Evolutionary conservation across 768 basidiomycete species (phyloP).

Genomic region (Ramaria sp.): DNA sequence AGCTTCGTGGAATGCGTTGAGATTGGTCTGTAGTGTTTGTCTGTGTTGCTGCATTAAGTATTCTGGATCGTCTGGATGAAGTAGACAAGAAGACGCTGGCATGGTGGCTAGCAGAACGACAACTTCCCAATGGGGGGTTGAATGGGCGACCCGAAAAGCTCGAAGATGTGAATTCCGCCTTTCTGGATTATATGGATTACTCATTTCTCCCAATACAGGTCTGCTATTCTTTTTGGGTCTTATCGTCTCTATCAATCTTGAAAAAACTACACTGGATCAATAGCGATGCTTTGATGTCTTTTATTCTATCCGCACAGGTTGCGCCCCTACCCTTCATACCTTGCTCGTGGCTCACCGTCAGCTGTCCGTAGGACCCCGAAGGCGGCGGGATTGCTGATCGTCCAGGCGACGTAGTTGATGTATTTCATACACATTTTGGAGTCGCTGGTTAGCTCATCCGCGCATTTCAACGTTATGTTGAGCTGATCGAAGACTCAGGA

Average conservation of each 20-base stretch:
- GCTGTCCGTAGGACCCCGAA: conserved; percentile 58
- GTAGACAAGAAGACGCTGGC: conserved; percentile 71
- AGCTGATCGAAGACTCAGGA: conserved; percentile 30
- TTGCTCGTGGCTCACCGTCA: neutral
- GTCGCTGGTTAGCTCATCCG: conserved; percentile 48
- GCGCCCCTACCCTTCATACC: conserved; percentile 14
- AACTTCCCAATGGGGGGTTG: conserved; percentile 85
- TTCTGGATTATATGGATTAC: neutral
- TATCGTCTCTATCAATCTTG: conserved; percentile 80
- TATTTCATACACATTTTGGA: conserved; percentile 95
- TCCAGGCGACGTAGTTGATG: conserved; percentile 88
- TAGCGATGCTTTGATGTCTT: conserved; percentile 57
- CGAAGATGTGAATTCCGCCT: conserved; percentile 62
- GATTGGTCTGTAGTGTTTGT: conserved; percentile 58
- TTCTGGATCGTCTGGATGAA: conserved; percentile 72
- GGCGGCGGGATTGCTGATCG: conserved; percentile 90
- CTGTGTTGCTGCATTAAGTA: conserved; percentile 78
- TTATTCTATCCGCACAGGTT: conserved; percentile 86
- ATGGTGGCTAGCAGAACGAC: conserved; percentile 93
- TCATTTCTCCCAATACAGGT: conserved; percentile 42
- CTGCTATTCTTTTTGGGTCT: conserved; percentile 96
- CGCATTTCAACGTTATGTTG: neutral
- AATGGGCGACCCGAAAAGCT: conserved; percentile 98
- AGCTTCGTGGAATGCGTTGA: neutral
- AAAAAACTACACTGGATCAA: conserved; percentile 84